phyloP scores from a whole-genome alignment of 495 filamentous ascomycete species.

The Filosporella fistucella region DNA sequence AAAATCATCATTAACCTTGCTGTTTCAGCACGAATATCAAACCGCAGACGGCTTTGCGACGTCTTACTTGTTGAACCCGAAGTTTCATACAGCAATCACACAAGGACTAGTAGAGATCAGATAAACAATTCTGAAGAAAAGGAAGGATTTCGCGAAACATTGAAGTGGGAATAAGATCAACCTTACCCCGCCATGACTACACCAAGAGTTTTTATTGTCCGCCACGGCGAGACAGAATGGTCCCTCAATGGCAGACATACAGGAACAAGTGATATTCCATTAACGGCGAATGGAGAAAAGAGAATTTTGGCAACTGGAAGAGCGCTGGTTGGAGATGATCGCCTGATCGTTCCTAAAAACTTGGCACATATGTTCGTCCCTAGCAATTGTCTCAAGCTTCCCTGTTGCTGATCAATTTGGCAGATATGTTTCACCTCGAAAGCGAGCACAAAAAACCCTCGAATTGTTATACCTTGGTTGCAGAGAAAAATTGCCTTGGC shows the following conservation, averaged over 20 bases:
- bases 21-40: neutral
- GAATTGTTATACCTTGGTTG: constrained; percentile 67
- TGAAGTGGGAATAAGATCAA: neutral
- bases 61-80: neutral
- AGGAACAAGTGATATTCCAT: constrained; percentile 75
- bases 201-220: constrained; percentile 86
- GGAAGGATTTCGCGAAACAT: neutral
- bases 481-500: constrained; percentile 40
- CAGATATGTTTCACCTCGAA: constrained; percentile 81
- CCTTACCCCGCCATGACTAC: constrained; percentile 29
- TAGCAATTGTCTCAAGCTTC: neutral
- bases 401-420: neutral
- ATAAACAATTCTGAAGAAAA: neutral
- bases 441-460: constrained; percentile 81
- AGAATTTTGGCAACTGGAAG: constrained; percentile 76
- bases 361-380: constrained; percentile 64
- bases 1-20: neutral
- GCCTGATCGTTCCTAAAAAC: constrained; percentile 80
- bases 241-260: constrained; percentile 92
- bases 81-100: neutral
- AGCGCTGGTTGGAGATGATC: constrained; percentile 77
- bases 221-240: constrained; percentile 96
- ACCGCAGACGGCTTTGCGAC: neutral
- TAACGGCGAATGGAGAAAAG: constrained; percentile 84
- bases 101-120: too few species aligned